A percentile compares a stretch with the other conserved stretches of the same genome.
Evolutionary conservation across 1,284 basidiomycete species (phyloP).

Genomic region (Cystobasidium pallidum): DNA sequence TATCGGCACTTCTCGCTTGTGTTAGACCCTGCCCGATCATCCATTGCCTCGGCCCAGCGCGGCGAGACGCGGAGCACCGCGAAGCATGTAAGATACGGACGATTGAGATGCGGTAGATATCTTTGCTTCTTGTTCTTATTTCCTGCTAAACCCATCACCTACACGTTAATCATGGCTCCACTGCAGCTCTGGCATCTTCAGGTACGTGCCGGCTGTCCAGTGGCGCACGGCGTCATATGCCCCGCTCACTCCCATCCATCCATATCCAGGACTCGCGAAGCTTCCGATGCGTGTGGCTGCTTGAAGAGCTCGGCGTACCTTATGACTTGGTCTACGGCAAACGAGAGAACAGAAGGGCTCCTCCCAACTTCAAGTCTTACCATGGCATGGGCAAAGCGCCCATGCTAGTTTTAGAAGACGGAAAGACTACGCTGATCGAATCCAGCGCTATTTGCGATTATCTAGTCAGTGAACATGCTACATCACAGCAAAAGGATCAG

Average conservation of each 20-base stretch:
- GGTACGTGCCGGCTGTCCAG: slow-evolving; percentile 6
- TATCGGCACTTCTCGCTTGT: not conserved
- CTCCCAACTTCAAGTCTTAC: slow-evolving; percentile 35
- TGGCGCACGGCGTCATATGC: too few relatives aligned
- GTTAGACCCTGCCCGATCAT: too few relatives aligned
- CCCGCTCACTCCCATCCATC: not conserved
- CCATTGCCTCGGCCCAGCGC: not conserved
- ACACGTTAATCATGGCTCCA: slow-evolving; percentile 41
- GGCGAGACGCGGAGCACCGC: not conserved
- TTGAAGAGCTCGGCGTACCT: slow-evolving; percentile 33
- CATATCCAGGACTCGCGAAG: slow-evolving; percentile 33
- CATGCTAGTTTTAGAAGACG: slow-evolving; percentile 34
- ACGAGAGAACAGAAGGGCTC: slow-evolving; percentile 35
- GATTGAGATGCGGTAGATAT: too few relatives aligned
- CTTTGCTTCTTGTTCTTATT: not conserved
- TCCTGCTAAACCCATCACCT: too few relatives aligned
- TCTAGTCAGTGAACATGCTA: slow-evolving; percentile 24
- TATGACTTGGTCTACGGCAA: slow-evolving; percentile 43
- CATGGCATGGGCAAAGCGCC: slow-evolving; percentile 44
- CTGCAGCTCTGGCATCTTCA: slow-evolving; percentile 41
- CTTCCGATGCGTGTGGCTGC: slow-evolving; percentile 40
- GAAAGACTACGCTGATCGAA: slow-evolving; percentile 34
- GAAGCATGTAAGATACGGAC: not conserved
- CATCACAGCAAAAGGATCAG: slow-evolving; percentile 8
- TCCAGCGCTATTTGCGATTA: slow-evolving; percentile 41